A percentile compares a stretch with the other conserved stretches of the same genome.
Conservation (phyloP, 257 asterid genomes). For the Ajuga chamaepitys region DNA sequence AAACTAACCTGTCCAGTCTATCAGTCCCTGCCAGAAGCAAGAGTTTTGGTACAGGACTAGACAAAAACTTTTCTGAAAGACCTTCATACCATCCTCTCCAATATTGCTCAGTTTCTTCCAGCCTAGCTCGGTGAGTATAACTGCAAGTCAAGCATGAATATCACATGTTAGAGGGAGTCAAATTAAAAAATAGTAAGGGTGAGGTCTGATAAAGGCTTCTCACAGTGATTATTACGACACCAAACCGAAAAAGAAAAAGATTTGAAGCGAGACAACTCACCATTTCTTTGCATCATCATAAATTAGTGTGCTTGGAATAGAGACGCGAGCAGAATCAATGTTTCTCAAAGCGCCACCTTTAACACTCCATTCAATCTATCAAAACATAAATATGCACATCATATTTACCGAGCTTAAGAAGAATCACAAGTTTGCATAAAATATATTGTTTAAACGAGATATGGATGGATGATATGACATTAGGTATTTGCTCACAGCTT, state of each 20-base stretch:
- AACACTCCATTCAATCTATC: constrained; percentile 92
- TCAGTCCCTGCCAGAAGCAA: constrained; percentile 98
- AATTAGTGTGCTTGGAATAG: constrained; percentile 78
- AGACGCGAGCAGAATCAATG: constrained; percentile 80
- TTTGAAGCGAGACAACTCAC: constrained; percentile 33
- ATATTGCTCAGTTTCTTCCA: constrained; percentile 84
- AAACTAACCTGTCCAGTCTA: constrained; percentile 78
- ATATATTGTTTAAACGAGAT: neutral
- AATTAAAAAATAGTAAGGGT: neutral
- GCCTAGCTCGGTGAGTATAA: constrained; percentile 76
- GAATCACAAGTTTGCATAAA: neutral
- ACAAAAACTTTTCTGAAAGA: constrained; percentile 80
- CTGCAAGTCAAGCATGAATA: constrained; percentile 39
- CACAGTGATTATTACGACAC: neutral
- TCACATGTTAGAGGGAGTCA: constrained; percentile 2
- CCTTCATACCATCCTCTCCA: constrained; percentile 99
- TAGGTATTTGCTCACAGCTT: neutral
- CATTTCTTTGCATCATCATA: constrained; percentile 79
- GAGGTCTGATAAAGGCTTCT: neutral
- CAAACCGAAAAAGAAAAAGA: constrained; percentile 5
- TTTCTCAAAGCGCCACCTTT: constrained; percentile 90
- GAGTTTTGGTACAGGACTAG: constrained; percentile 82
- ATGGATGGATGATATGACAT: neutral
- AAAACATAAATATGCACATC: constrained; percentile 8
- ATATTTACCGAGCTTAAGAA: neutral